Base-by-base conservation (phyloP, 169 alveolate genomes). In the Toxoplasma gondii region DNA sequence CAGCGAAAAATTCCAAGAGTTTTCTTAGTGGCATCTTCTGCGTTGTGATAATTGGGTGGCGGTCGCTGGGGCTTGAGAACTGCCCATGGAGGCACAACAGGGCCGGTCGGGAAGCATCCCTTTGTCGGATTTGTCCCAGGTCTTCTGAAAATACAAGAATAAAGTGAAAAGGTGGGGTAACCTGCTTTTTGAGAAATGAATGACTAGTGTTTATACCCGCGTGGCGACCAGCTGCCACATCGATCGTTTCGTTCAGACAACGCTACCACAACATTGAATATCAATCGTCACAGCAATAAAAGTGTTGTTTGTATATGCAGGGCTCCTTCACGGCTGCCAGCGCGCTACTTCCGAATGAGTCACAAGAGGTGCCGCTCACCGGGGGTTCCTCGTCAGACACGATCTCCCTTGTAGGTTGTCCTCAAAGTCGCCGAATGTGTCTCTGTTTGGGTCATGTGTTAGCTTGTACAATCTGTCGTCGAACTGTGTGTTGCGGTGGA, bases 371-470 rank as follows among this genome's bases (percentile, higher is more conserved):
- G 39, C 41, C 67, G 1, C 90, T 31, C 39, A 90, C 93, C 82
- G 69, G 49, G 93, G 87, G 53, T 70, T 41, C 34, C 45, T 90
- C 31, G 93, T 90, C 24, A 39, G 44, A 49, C 69, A 90, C 10
- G 93, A 82, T 12, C 12, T 44, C 41, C 93, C 93, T 24, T 12
- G 27, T 0, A 69, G 0, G 45, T 90, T 90, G 27, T 88, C 93
- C 78, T 39, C 88, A 67, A 90, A 90, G 74, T 45, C 93, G 31
- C 93, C 93, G 36, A 90, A 90, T 4, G 88, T 36, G 49, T 90
- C 93, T 90, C 93, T 90, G 43, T 34, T 39, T 17, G 87, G 78
- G 29, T 90, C 93, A 31, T 24, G 22, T 9, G 64, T 86, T 16
- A 78, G 81, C 36, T 38, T 53, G 12, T 29, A 9, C 4, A 90